Evolutionary conservation across 1,284 basidiomycete species (phyloP).

Genomic region (Sporisorium iseilematis-ciliati): DNA sequence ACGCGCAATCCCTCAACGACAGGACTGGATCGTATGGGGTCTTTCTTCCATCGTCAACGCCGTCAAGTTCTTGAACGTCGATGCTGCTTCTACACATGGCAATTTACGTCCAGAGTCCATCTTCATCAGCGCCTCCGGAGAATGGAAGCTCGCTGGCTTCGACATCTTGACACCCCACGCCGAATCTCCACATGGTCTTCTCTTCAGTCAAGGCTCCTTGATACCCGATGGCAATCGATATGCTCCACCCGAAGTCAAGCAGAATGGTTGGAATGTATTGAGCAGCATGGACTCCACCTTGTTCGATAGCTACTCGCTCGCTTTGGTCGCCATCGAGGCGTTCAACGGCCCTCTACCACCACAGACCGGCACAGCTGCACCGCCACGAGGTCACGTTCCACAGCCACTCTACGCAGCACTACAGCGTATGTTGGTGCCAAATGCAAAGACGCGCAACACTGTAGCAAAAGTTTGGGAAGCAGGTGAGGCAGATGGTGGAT

Average conservation of each 20-base stretch:
- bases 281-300: constrained; percentile 40
- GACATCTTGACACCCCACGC: constrained; percentile 80
- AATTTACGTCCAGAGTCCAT: constrained; percentile 83
- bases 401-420: constrained; percentile 81
- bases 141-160: constrained; percentile 96
- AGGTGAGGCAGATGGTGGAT: constrained; percentile 74
- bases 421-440: constrained; percentile 89
- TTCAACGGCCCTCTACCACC: constrained; percentile 62
- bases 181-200: constrained; percentile 65
- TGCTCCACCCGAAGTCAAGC: constrained; percentile 88
- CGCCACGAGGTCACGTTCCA: constrained; percentile 84
- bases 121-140: constrained; percentile 84
- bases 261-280: constrained; percentile 77
- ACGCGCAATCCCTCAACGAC: constrained; percentile 72
- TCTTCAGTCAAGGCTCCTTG: constrained; percentile 55
- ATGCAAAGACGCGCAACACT: constrained; percentile 81
- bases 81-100: constrained; percentile 78
- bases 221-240: constrained; percentile 65
- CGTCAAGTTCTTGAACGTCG: constrained; percentile 88
- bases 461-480: constrained; percentile 69
- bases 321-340: constrained; percentile 58
- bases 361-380: constrained; percentile 79
- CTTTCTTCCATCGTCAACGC: constrained; percentile 89
- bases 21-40: constrained; percentile 95
- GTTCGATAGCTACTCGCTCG: constrained; percentile 62